These are phyloP conservation scores for Malus hybrid DNA, from an alignment of 331 rosid species.

Conservation along the genomic window DNA sequence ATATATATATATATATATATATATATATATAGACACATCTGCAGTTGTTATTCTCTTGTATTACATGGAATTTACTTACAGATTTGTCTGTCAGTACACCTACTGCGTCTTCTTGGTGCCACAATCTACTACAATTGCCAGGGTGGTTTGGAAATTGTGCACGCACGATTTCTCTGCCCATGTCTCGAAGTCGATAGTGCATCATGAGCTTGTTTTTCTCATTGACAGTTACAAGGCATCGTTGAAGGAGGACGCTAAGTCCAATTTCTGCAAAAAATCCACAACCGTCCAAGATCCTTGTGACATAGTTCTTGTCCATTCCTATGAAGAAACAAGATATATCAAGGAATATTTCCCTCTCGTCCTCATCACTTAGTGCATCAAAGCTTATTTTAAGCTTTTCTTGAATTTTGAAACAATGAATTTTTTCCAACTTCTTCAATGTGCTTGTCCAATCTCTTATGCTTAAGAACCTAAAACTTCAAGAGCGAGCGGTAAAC, in stretches of 20 bases:
- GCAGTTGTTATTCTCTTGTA: neutral
- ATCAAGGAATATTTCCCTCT: conserved; percentile 32
- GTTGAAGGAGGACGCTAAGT: neutral
- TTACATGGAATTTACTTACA: neutral
- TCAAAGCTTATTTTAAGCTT: conserved; percentile 22
- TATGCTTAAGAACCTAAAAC: neutral
- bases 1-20: neutral
- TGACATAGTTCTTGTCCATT: conserved; percentile 11
- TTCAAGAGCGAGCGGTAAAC: conserved; percentile 15
- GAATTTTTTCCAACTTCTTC: conserved; percentile 12
- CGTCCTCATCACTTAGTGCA: neutral
- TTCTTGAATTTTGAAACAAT: neutral
- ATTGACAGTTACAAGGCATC: conserved; percentile 8
- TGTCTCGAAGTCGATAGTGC: conserved; percentile 19
- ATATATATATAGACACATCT: neutral
- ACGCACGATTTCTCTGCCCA: conserved; percentile 29
- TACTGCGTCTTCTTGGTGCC: neutral
- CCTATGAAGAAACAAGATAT: conserved; percentile 29
- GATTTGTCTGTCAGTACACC: neutral
- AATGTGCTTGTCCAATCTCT: conserved; percentile 6
- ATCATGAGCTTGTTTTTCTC: conserved; percentile 7
- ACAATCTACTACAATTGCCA: conserved; percentile 16
- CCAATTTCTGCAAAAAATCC: conserved; percentile 7
- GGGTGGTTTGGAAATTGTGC: neutral
- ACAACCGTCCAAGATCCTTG: neutral